Conservation (phyloP, 441 rosid genomes). For the Breynia disticha region DNA sequence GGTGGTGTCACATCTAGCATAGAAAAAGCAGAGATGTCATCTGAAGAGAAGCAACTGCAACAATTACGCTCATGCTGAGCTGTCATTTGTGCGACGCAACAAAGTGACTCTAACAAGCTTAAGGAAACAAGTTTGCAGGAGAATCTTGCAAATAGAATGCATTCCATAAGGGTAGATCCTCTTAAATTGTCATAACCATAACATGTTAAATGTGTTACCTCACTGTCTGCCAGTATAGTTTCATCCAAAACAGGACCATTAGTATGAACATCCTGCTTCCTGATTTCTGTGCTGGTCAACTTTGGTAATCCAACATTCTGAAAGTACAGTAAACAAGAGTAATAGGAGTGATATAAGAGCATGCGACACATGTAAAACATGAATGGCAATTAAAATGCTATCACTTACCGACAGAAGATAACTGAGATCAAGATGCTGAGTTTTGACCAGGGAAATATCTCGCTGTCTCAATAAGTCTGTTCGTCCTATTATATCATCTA, state of each 20-base stretch:
- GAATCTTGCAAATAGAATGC: too few species aligned
- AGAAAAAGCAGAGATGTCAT: conserved; percentile 1
- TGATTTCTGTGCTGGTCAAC: conserved; percentile 78
- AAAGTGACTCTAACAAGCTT: too few species aligned
- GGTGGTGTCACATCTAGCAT: not conserved
- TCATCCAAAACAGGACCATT: conserved; percentile 91
- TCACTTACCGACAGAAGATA: conserved; percentile 69
- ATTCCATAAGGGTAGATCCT: too few species aligned
- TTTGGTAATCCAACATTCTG: conserved; percentile 82
- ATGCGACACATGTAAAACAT: not conserved
- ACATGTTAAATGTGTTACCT: conserved; percentile 35
- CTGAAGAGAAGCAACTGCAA: not conserved
- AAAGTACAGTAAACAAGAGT: conserved; percentile 8
- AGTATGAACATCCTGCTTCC: conserved; percentile 82
- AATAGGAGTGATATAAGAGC: not conserved
- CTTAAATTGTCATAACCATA: not conserved
- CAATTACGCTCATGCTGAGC: too few species aligned
- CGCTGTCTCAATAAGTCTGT: conserved; percentile 67
- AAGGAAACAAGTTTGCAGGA: too few species aligned
- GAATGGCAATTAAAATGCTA: conserved; percentile 1
- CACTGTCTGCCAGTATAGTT: conserved; percentile 66
- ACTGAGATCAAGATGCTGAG: conserved; percentile 91
- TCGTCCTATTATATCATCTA: conserved; percentile 88
- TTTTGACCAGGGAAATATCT: conserved; percentile 88
- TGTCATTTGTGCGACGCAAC: too few species aligned